Evolutionary conservation across 2,329 filamentous ascomycete species (phyloP), one percentile per base, ranked within the genome.

Genomic region (Colletotrichum tamarilloi): DNA sequence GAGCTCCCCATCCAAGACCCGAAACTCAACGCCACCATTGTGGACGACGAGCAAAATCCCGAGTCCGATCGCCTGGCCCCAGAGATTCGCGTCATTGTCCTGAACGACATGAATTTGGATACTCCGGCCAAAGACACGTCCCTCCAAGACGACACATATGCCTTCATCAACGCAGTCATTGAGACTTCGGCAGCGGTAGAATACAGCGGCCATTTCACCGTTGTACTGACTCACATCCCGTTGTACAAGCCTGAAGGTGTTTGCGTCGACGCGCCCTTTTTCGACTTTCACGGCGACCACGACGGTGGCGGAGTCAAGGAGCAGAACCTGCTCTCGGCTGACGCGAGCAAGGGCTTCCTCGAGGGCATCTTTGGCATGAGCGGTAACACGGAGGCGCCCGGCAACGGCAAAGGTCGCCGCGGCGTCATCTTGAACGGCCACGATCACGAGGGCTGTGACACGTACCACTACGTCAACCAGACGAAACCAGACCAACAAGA

Each of bases 51-150:
- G 9, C 81, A 76, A 16, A 87, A 89, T 66, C 84, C 85, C 1
- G 80, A 83, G 1, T 88, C 87, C 6, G 81, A 83, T 58, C 87
- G 85, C 49, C 79, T 91, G 0, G 75, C 83, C 0, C 93, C 95
- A 1, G 92, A 94, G 75, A 85, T 99, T 58, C 93, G 96, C 76
- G 87, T 99, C 69, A 86, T 98, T 35, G 90, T 97, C 46, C 87
- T 99, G 75, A 99, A 99, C 83, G 92, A 94, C 68, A 95, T 99
- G 90, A 97, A 97, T 78, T 90, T 99, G 49, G 97, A 99, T 82
- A 93, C 92, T 0, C 97, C 97, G 0, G 94, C 93, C 5, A 86
- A 90, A 52, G 89, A 90, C 22, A 78, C 85, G 4, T 85, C 89
- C 3, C 87, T 98, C 3, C 95, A 97, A 80, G 87, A 92, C 73